Evolutionary conservation across 441 rosid genomes (phyloP).

Genomic region (Croton setiger): DNA sequence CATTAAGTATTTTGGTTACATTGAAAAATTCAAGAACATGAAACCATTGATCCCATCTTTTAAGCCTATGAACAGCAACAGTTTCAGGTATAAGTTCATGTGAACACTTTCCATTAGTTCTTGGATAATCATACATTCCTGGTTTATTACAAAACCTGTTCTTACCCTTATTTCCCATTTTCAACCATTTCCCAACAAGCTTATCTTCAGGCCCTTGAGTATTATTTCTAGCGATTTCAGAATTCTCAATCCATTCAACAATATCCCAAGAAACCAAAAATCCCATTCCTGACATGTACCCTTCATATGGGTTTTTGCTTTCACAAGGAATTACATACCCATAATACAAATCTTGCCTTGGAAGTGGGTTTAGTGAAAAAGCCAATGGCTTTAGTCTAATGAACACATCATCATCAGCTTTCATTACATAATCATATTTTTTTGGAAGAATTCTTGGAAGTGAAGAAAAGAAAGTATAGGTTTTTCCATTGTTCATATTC

Average conservation of each 20-base stretch:
- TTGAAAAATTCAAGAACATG: conserved; percentile 35
- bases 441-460: conserved; percentile 25
- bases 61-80: conserved; percentile 37
- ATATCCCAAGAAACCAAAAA: conserved; percentile 43
- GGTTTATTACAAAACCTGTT: conserved; percentile 35
- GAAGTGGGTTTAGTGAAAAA: conserved; percentile 25
- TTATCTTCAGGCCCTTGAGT: conserved; percentile 41
- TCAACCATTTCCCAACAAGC: conserved; percentile 43
- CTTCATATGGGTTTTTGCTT: conserved; percentile 33
- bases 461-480: conserved; percentile 41
- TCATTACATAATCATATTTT: conserved; percentile 38
- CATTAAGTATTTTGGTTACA: conserved; percentile 25
- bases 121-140: conserved; percentile 47
- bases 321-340: conserved; percentile 40
- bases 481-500: conserved; percentile 46
- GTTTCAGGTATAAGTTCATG: conserved; percentile 40
- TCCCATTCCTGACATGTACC: conserved; percentile 56
- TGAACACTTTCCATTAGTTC: conserved; percentile 37
- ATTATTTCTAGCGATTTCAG: conserved; percentile 26
- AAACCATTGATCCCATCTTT: conserved; percentile 44
- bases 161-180: conserved; percentile 34
- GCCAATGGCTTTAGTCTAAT: conserved; percentile 26
- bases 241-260: conserved; percentile 38
- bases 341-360: conserved; percentile 35
- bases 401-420: conserved; percentile 40